Conservation (phyloP, 1,284 basidiomycete species). For the Sporisorium exsertum region DNA sequence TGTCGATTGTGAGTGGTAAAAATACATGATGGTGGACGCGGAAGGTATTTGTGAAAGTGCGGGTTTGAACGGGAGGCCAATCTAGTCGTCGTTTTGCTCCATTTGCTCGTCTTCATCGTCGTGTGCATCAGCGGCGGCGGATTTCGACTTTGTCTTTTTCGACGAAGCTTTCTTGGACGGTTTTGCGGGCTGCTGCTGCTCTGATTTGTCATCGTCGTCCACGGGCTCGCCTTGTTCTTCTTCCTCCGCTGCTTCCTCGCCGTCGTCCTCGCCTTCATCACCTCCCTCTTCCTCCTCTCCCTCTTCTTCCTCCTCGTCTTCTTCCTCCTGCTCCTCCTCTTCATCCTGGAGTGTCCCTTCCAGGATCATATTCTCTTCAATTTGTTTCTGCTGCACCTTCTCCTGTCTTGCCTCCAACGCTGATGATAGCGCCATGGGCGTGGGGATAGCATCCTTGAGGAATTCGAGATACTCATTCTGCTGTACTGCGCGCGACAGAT, state of each 20-base stretch:
- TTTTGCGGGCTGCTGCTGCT: conserved; percentile 8
- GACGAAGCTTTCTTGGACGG: conserved; percentile 15
- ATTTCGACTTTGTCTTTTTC: conserved; percentile 25
- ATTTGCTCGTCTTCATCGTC: conserved; percentile 14
- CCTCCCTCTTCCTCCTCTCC: conserved; percentile 12
- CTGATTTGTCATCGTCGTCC: conserved; percentile 3
- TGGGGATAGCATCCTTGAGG: conserved; percentile 55
- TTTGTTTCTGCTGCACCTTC: conserved; percentile 36
- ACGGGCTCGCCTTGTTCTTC: conserved; percentile 6
- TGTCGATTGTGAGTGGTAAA: conserved; percentile 1
- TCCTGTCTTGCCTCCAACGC: conserved; percentile 51
- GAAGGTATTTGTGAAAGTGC: not conserved
- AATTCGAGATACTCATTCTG: conserved; percentile 58
- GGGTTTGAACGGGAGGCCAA: not conserved
- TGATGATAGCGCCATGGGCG: conserved; percentile 42
- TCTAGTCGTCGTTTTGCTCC: conserved; percentile 29
- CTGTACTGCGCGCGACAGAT: conserved; percentile 58
- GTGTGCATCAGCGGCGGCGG: not conserved
- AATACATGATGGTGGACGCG: conserved; percentile 11
- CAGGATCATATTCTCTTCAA: conserved; percentile 40
- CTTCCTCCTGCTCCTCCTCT: conserved; percentile 26
- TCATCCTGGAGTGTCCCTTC: conserved; percentile 42
- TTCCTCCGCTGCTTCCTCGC: conserved; percentile 2
- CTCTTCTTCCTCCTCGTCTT: conserved; percentile 32
- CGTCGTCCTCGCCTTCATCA: conserved; percentile 3